phyloP scores from a whole-genome alignment of 140 eudicot genomes.

The Bidens hawaiensis region DNA sequence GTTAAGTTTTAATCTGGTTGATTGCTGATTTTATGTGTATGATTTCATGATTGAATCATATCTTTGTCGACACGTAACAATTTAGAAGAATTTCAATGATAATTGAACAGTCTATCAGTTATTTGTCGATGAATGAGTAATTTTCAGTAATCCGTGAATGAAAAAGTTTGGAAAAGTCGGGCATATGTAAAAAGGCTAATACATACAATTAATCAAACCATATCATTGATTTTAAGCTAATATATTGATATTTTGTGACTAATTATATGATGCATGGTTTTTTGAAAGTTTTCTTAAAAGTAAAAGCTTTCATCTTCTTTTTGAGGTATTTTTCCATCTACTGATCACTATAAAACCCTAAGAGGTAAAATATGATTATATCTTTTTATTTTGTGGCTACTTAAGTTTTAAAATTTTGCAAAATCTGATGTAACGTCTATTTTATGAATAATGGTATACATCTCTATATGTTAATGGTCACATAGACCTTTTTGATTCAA shows the following conservation, averaged over 20 bases:
- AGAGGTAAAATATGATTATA: slow-evolving; percentile 38
- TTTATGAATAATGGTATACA: slow-evolving; percentile 13
- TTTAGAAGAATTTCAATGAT: no score
- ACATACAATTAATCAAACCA: no score
- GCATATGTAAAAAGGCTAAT: no score
- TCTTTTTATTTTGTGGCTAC: slow-evolving; percentile 27
- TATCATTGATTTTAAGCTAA: neutral
- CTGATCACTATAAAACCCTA: slow-evolving; percentile 31
- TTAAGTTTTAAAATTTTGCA: slow-evolving; percentile 19
- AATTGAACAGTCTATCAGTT: no score
- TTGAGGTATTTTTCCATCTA: neutral
- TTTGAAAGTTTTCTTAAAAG: slow-evolving; percentile 11
- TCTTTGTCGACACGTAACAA: no score
- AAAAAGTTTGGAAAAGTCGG: no score
- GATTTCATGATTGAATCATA: no score
- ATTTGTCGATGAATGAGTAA: no score
- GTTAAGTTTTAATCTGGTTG: neutral
- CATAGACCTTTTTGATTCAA: slow-evolving; percentile 24
- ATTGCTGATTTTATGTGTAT: no score
- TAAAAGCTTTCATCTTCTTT: slow-evolving; percentile 10
- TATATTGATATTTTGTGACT: neutral
- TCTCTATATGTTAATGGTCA: slow-evolving; percentile 23
- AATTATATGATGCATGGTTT: slow-evolving; percentile 5
- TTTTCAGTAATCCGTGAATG: no score
- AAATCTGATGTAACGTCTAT: slow-evolving; percentile 26